Base-by-base conservation (phyloP, 2,329 filamentous ascomycete genomes). In the Scytalidium sp. region DNA sequence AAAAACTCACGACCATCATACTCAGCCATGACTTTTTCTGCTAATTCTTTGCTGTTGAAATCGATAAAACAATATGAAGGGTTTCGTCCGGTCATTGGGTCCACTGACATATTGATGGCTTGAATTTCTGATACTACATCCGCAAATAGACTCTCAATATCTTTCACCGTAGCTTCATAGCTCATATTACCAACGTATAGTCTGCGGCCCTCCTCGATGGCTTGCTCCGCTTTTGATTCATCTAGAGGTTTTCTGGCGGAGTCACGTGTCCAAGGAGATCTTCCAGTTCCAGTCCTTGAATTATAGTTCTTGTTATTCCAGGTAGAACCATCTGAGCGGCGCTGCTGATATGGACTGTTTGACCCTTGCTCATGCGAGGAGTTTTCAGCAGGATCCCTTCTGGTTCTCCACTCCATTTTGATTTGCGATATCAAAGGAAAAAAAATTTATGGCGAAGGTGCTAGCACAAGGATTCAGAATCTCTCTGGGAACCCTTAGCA, bases 61-160 rank as follows among this genome's bases (percentile, higher is more conserved):
- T 90, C 85, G 42, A 89, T 80, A 58, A 90, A 90, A 70, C 85
- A 90, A 69, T 88, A 89, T 32, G 83, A 85, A 0, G 85, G 85
- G 63, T 89, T 90, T 41, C 85, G 75, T 39, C 78, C 80, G 23
- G 79, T 85, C 64, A 86, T 81, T 1, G 83, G 79, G 59, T 90
- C 85, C 47, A 86, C 75, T 1, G 83, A 84, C 58, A 90, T 85
- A 63, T 86, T 82, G 55, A 89, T 79, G 43, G 80, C 78, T 56
- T 78, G 74, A 55, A 73, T 75, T 60, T 70, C 62, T 50, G 61
- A 53, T 50, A 68, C 66, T 19, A 67, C 61, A 19, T 68, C 66
- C 19, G 64, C 62, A 60, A 81, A 78, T 36, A 80, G 62, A 10
- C 62, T 61, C 57, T 74, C 67, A 41, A 80, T 70, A 61, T 81